Evolutionary conservation across 768 basidiomycete genomes (phyloP), one percentile per base, ranked within the genome.

Genomic region (Asterophora lycoperdoides): DNA sequence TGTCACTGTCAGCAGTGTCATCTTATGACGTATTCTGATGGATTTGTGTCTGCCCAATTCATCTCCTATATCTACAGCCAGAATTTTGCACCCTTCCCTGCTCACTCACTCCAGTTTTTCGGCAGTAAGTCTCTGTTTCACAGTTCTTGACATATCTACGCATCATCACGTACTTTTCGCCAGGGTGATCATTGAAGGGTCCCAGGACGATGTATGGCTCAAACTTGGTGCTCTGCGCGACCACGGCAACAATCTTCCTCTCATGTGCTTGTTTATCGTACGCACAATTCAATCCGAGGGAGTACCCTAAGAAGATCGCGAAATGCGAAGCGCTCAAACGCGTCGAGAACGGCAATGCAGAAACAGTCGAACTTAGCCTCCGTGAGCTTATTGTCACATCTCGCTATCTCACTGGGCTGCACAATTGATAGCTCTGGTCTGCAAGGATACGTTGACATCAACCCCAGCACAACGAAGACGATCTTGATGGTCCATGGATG

Each of bases 401-500:
- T 17, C 20, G 18, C n/a, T n/a, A 37, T 8, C 26, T 11, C 19
- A 28, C 17, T 2, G 37, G 28, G 18, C 18, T 45, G 15, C 39
- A 14, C 17, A 41, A 28, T 32, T 36, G 8, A 29, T 8, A 29
- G 7, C 18, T 14, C 15, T 43, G 9, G n/a, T 10, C 20, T 26
- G 13, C 20, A 52, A 84, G 85, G 75, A 52, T 89, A 87, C 58
- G 75, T 80, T 18, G 76, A 88, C 34, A 58, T 87, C 50, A 86
- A 87, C 52, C 72, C 80, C 8, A 53, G 49, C 0, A 78, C 78
- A 3, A 62, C 74, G 20, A 69, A 64, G 11, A 77, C 81, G 0
- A 64, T 89, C 2, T 41, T 89, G 26, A 74, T 89, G 73, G 80
- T 89, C 0, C 87, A 89, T 56, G 87, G 87, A 3, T 89, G 87